Evolutionary conservation across 139 green algal species (phyloP).

Genomic region (Raphidocelis subcapitata): DNA sequence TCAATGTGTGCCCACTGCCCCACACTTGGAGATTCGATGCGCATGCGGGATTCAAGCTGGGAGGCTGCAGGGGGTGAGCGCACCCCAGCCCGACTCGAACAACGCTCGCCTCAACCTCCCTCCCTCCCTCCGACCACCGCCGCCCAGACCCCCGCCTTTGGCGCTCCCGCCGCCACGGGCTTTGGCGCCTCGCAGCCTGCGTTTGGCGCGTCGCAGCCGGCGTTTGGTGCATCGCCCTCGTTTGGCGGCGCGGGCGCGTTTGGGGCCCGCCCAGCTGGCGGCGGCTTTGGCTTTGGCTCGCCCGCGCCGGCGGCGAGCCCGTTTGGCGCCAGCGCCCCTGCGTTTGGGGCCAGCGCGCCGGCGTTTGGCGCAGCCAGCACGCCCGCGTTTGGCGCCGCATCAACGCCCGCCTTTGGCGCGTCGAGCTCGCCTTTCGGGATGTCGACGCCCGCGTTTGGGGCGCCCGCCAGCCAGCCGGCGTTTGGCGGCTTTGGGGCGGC

Average conservation of each 20-base stretch:
- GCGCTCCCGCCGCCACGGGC: too few species aligned
- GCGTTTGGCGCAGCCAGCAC: background rate
- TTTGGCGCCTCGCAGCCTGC: background rate
- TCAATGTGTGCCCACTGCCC: too few species aligned
- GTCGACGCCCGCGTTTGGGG: slow-evolving; percentile 57
- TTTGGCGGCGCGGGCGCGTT: slow-evolving; percentile 4
- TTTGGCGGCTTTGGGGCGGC: slow-evolving; percentile 33
- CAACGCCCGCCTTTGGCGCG: slow-evolving; percentile 23
- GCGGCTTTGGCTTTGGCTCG: slow-evolving; percentile 1
- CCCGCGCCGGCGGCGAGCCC: background rate
- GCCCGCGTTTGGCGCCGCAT: slow-evolving; percentile 24
- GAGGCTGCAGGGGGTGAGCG: too few species aligned
- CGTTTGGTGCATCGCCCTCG: slow-evolving; percentile 8
- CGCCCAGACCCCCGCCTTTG: too few species aligned
- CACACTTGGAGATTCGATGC: too few species aligned
- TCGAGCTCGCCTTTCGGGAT: slow-evolving; percentile 39
- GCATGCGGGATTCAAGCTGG: too few species aligned
- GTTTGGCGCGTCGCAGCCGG: slow-evolving; percentile 5
- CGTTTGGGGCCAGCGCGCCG: slow-evolving; percentile 22
- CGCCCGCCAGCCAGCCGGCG: slow-evolving; percentile 14
- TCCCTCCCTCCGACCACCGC: too few species aligned
- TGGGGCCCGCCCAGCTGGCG: slow-evolving; percentile 3
- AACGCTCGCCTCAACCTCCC: too few species aligned
- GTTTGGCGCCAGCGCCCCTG: slow-evolving; percentile 33
- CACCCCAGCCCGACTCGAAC: too few species aligned